Evolutionary conservation across 2,329 filamentous ascomycete species (phyloP), one percentile per base, ranked within the genome.

Genomic region (Trichoderma endophyticum): DNA sequence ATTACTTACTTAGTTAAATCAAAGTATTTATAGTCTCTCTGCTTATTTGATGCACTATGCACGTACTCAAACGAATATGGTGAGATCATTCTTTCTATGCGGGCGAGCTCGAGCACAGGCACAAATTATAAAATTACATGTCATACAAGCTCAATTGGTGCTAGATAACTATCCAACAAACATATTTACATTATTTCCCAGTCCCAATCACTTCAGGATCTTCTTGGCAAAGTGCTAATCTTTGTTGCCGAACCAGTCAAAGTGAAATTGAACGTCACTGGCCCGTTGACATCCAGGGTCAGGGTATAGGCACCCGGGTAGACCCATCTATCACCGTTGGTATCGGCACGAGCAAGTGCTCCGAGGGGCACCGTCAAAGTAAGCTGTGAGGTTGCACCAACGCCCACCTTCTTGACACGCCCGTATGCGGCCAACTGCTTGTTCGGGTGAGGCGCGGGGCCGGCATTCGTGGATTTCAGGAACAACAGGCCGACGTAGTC

Each of bases 401-500:
- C 64, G 5, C 56, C 43, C 24, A 76, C 73, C 3, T 61, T 60
- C 18, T 70, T 71, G 51, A 72, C 26, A 18, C 73, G 73, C 6
- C 66, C 70, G 30, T 74, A 74, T 14, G 74, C 72, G n/a, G 73
- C 73, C 8, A 75, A 72, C 43, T 72, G 64, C 54, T 76, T 73
- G 18, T 43, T 70, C 7, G 74, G 70, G n/a, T 70, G 39, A 2
- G 71, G 73, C 56, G 73, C 39, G 12, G 73, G 71, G 43, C 74
- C 73, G 1, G 72, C 73, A n/a, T 75, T 74, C 5, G 59, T 61
- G 3, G 73, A 67, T 4, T 72, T 74, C 6, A 75, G 56, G 54
- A 73, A 75, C 18, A 75, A 12, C 1, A 75, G 34, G 7, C 57
- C 73, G 12, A 75, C 73, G 57, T 75, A 75, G 36, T 74, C 74